A percentile compares a stretch with the other conserved stretches of the same genome.
Conservation (phyloP, 495 filamentous ascomycete genomes). For the Evansstolkia leycettana region DNA sequence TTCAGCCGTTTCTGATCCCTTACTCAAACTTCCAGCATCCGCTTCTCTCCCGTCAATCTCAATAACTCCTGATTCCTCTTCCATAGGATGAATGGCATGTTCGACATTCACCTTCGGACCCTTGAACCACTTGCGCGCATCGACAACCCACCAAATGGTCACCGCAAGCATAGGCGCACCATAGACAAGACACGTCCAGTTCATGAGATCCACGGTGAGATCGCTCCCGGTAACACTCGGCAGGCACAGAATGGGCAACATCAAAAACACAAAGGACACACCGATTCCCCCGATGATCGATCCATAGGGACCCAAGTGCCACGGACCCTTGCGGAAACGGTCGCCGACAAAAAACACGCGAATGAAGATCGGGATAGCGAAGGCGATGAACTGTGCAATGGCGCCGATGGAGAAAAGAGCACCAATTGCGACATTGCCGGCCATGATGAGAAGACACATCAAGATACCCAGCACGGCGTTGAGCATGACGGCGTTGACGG, state of each 20-base stretch:
- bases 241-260: constrained; percentile 66
- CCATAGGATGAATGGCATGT: constrained; percentile 22
- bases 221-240: constrained; percentile 46
- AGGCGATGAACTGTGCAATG: constrained; percentile 63
- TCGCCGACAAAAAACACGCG: constrained; percentile 62
- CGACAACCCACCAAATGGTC: constrained; percentile 57
- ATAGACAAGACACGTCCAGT: constrained; percentile 68
- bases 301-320: constrained; percentile 57
- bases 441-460: constrained; percentile 58
- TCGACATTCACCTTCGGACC: constrained; percentile 52
- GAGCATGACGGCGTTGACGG: constrained; percentile 70
- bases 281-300: constrained; percentile 49
- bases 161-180: constrained; percentile 54
- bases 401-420: constrained; percentile 70
- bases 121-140: constrained; percentile 64
- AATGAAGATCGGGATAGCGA: constrained; percentile 64
- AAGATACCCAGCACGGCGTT: constrained; percentile 53
- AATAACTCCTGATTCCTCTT: constrained; percentile 7
- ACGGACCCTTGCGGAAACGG: constrained; percentile 57
- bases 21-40: constrained; percentile 37
- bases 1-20: constrained; percentile 41
- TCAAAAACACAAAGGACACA: constrained; percentile 51
- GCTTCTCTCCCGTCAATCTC: not conserved
- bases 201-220: constrained; percentile 50
- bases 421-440: constrained; percentile 50